Conservation (phyloP, 1,284 basidiomycete species). For the Volvariella volvacea region DNA sequence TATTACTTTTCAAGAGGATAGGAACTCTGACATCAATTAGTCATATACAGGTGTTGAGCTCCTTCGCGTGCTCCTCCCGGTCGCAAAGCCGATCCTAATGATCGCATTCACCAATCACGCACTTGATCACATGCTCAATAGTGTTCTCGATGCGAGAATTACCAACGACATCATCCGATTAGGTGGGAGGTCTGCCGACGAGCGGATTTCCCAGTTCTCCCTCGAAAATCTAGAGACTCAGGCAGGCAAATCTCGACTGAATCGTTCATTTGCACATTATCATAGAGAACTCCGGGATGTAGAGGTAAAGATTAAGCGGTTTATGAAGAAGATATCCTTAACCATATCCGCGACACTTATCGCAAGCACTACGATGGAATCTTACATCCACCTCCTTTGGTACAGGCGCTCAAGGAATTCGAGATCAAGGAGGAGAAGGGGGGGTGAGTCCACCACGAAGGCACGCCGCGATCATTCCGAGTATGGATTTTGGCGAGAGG, state of each 20-base stretch:
- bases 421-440: constrained; percentile 9
- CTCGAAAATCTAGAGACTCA: constrained; percentile 49
- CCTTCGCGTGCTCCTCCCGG: constrained; percentile 52
- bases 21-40: constrained; percentile 24
- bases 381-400: constrained; percentile 33
- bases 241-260: constrained; percentile 34
- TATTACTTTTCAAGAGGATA: neutral
- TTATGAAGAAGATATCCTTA: constrained; percentile 38
- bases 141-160: constrained; percentile 54
- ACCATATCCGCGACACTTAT: constrained; percentile 31
- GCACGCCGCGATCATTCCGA: constrained; percentile 25
- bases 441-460: constrained; percentile 10
- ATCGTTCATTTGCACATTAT: constrained; percentile 22
- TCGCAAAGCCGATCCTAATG: constrained; percentile 52
- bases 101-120: constrained; percentile 76
- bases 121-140: constrained; percentile 60
- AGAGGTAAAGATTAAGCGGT: constrained; percentile 34
- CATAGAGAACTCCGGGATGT: constrained; percentile 36
- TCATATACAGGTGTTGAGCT: constrained; percentile 65
- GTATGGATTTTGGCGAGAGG: constrained; percentile 42
- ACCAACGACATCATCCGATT: constrained; percentile 58
- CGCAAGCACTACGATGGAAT: constrained; percentile 37
- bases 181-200: constrained; percentile 54
- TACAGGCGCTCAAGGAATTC: constrained; percentile 12
- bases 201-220: constrained; percentile 48